Evolutionary conservation across 164 flowering plant genomes (phyloP).

Genomic region (Umbellularia californica): DNA sequence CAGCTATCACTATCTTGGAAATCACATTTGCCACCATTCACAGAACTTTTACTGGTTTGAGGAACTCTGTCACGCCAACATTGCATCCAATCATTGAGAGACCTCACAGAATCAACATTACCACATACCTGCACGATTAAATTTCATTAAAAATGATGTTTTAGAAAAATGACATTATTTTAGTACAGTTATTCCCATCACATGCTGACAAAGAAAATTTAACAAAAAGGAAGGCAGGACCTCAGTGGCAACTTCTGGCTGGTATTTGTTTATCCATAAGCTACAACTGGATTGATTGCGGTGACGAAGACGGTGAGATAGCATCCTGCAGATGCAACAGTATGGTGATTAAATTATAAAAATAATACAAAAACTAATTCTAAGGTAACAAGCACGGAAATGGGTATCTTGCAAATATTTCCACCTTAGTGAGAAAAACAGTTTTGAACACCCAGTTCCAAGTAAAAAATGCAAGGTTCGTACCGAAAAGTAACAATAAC

Average conservation of each 20-base stretch:
- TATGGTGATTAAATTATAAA: neutral
- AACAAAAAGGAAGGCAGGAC: slow-evolving; percentile 28
- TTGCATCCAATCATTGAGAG: slow-evolving; percentile 75
- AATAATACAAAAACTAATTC: neutral
- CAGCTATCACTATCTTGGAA: slow-evolving; percentile 30
- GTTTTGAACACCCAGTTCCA: no score
- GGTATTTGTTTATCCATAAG: slow-evolving; percentile 83
- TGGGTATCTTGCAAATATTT: no score
- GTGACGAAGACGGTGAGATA: slow-evolving; percentile 23
- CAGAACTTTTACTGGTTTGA: slow-evolving; percentile 25
- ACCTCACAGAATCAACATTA: slow-evolving; percentile 62
- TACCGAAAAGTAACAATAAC: no score
- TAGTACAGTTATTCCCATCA: no score
- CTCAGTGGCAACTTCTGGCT: slow-evolving; percentile 69
- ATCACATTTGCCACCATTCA: slow-evolving; percentile 11
- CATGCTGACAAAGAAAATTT: neutral
- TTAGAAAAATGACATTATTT: neutral
- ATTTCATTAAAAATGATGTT: slow-evolving; percentile 4
- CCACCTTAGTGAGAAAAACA: no score
- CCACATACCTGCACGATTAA: slow-evolving; percentile 78
- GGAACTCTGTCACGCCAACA: slow-evolving; percentile 57
- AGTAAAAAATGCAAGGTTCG: no score
- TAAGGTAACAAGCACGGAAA: no score
- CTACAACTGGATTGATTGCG: slow-evolving; percentile 31
- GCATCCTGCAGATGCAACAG: slow-evolving; percentile 28